Percentiles rank a stretch among this genome's conserved stretches.
These are phyloP conservation scores for Verbena officinalis DNA, from an alignment of 257 asterid genomes.

Conservation along the genomic window DNA sequence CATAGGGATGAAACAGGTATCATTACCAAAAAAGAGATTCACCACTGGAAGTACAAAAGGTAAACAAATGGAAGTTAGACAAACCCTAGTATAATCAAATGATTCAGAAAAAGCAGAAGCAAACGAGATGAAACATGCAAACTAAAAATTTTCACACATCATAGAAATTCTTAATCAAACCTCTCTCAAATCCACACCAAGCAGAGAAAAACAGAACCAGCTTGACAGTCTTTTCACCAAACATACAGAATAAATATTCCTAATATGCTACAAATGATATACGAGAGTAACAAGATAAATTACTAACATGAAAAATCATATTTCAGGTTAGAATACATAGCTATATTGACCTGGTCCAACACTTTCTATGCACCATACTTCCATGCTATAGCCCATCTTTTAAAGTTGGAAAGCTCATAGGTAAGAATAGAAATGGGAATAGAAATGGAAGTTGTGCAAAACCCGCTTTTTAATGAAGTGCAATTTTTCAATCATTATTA, in stretches of 20 bases:
- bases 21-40: too few relatives aligned
- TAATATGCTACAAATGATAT: not conserved
- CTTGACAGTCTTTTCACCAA: not conserved
- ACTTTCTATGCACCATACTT: too few relatives aligned
- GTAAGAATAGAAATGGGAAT: too few relatives aligned
- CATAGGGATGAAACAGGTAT: not conserved
- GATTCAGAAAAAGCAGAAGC: conserved; percentile 4
- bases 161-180: not conserved
- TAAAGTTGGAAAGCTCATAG: too few relatives aligned
- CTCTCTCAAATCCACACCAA: not conserved
- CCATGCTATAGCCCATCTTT: too few relatives aligned
- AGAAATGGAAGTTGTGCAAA: too few relatives aligned
- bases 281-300: too few relatives aligned
- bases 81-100: not conserved
- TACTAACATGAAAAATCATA: conserved; percentile 16
- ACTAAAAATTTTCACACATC: not conserved
- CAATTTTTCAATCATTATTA: too few relatives aligned
- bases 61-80: not conserved
- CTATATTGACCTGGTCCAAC: too few relatives aligned
- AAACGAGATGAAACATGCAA: not conserved
- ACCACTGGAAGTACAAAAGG: not conserved
- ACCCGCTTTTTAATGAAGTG: too few relatives aligned
- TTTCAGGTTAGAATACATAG: conserved; percentile 8
- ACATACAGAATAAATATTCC: conserved; percentile 1
- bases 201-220: not conserved